Evolutionary conservation across 2,329 filamentous ascomycete species (phyloP).

Genomic region (Beauveria sp.): DNA sequence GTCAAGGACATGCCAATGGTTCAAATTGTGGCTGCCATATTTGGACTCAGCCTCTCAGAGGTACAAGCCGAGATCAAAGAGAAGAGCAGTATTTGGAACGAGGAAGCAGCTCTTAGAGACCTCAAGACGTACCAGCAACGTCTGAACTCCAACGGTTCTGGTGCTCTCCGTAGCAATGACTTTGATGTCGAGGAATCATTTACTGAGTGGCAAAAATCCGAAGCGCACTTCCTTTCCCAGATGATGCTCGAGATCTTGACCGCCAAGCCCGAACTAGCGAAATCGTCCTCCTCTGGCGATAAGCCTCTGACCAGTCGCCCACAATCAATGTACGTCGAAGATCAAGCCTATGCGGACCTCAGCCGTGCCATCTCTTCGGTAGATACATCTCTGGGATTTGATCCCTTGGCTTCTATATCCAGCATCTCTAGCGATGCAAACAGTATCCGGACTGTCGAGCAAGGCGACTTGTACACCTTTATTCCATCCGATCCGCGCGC

Average conservation of each 20-base stretch:
- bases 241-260: conserved; percentile 91
- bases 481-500: conserved; percentile 78
- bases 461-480: conserved; percentile 72
- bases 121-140: conserved; percentile 90
- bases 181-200: conserved; percentile 88
- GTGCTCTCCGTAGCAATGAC: conserved; percentile 72
- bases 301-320: conserved; percentile 48
- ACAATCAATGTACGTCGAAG: conserved; percentile 37
- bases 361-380: conserved; percentile 43
- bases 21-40: conserved; percentile 77
- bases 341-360: conserved; percentile 46
- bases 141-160: conserved; percentile 70
- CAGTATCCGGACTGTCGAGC: conserved; percentile 45
- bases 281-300: conserved; percentile 58
- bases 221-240: conserved; percentile 77
- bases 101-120: conserved; percentile 82
- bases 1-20: conserved; percentile 97
- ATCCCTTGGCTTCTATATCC: conserved; percentile 61
- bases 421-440: conserved; percentile 54
- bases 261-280: conserved; percentile 77
- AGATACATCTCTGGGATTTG: conserved; percentile 40
- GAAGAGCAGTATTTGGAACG: conserved; percentile 77
- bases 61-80: conserved; percentile 83
- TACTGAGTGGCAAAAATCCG: conserved; percentile 84
- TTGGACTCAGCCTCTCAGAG: conserved; percentile 69